Evolutionary conservation across 2,329 filamentous ascomycete genomes (phyloP), one percentile per base, ranked within the genome.

Genomic region (Aureobasidium sp.): DNA sequence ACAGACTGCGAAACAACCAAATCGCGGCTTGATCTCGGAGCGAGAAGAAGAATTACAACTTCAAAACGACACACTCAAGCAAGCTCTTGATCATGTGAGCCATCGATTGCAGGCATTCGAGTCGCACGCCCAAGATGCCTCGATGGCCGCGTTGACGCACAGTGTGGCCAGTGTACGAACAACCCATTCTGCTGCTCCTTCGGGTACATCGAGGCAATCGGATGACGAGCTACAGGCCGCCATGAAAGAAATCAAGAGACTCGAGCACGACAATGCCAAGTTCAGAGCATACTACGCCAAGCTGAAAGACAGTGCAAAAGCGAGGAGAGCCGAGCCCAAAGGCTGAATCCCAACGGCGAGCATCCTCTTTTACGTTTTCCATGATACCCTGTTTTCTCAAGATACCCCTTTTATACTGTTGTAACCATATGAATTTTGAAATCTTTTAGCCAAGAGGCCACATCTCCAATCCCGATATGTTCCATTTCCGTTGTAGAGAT

Each of bases 101-200:
- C 90, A 88, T 68, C 85, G 93, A 0, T 82, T 99, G n/a, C 89
- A 94, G 68, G 88, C 91, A 64, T 99, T 96, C 76, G 93, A 99
- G 74, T 87, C 91, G 44, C 92, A 90, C 68, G 91, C 91, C 0
- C 94, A 97, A 75, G 91, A 87, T 65, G 92, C 89, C 6, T 72
- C 69, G 0, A 73, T 74, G 41, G 90, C 88, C 58, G 90, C 91
- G 3, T 82, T 97, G 37, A 90, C 92, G 14, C 91, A 97, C 72
- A 96, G 90, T 67, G 86, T 85, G 68, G 77, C 79, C 16, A 61
- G 59, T 21, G 50, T 61, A 11, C 37, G 59, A n/a, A 59, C 55
- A 14, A 11, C 55, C 5, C 42, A 48, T 14, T 59, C 55, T 21
- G 29, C 41, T 16, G 53, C 13, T n/a, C 53, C 53, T 25, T 54